These are phyloP conservation scores for Apostasia shenzhenica DNA, from an alignment of 106 monocot genomes.

Conservation along the genomic window DNA sequence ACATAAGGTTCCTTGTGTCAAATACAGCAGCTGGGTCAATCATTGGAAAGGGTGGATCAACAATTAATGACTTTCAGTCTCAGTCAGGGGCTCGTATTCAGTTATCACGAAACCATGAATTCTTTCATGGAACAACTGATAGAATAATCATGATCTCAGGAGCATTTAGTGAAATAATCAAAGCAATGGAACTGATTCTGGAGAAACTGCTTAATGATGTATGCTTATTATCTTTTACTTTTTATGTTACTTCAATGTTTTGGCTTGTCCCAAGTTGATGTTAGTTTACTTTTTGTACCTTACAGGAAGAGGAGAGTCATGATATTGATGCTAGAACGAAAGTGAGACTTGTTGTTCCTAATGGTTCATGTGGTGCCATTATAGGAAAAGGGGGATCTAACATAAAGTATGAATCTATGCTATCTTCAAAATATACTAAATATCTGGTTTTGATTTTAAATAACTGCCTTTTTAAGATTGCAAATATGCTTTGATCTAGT, in stretches of 20 bases:
- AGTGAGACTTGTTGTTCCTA: constrained; percentile 60
- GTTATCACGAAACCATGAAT: constrained; percentile 89
- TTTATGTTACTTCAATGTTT: neutral
- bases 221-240: neutral
- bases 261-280: neutral
- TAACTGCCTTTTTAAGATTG: no score
- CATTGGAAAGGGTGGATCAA: constrained; percentile 96
- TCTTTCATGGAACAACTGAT: constrained; percentile 94
- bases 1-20: constrained; percentile 85
- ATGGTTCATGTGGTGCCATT: constrained; percentile 69
- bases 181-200: constrained; percentile 83
- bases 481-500: no score
- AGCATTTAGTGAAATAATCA: constrained; percentile 62
- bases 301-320: constrained; percentile 57
- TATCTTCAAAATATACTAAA: neutral
- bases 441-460: no score
- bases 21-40: constrained; percentile 93
- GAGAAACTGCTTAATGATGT: constrained; percentile 84
- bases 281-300: neutral
- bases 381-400: constrained; percentile 78
- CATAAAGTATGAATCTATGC: constrained; percentile 45
- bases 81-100: constrained; percentile 97
- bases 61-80: constrained; percentile 93
- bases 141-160: constrained; percentile 95
- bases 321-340: constrained; percentile 47